Base-by-base conservation (phyloP, 768 basidiomycete species). In the Termitomyces sp. region DNA sequence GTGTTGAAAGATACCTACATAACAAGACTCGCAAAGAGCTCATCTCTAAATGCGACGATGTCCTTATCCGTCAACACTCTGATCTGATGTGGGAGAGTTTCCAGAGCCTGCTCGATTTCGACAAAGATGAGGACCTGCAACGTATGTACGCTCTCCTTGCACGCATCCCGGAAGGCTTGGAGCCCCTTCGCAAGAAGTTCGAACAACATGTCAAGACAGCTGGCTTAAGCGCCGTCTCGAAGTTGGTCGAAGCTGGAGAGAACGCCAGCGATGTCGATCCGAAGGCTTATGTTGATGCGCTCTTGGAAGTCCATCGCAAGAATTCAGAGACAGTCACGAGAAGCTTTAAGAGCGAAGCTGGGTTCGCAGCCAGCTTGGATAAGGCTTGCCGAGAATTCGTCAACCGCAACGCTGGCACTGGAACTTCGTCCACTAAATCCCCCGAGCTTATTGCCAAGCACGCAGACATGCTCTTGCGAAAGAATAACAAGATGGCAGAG, bases 361-460 rank as follows among this genome's bases (percentile, higher is more conserved):
- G 95, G 1, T 99, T 99, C 71, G 93, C 95, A 34, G 95, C 94
- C 2, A 91, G 90, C 72, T 80, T 98, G 49, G 97, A 98, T 74
- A 88, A 97, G 83, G 97, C 97, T 6, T 98, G 96, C 75, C 79
- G 94, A 70, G 94, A 96, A 70, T 98, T 95, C 69, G 93, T 96
- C 71, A 99, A 99, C 71, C 83, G 88, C 52, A 99, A 99, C 71
- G 85, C 88, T 55, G 95, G 92, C 20, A 96, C 94, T 26, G 95
- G 94, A 2, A 78, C 84, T 7, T 91, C 91, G 5, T 89, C 89
- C 2, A 91, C 89, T 22, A 95, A 93, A 73, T 96, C 93, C 3
- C 95, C 97, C 2, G 97, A 98, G 69, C 77, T 98, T 52, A 82
- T 99, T 47, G 95, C 96, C 36, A 95, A 93, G 73, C 94, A 98